Evolutionary conservation across 139 green algal species (phyloP).

Genomic region (Zygnema cylindricum): DNA sequence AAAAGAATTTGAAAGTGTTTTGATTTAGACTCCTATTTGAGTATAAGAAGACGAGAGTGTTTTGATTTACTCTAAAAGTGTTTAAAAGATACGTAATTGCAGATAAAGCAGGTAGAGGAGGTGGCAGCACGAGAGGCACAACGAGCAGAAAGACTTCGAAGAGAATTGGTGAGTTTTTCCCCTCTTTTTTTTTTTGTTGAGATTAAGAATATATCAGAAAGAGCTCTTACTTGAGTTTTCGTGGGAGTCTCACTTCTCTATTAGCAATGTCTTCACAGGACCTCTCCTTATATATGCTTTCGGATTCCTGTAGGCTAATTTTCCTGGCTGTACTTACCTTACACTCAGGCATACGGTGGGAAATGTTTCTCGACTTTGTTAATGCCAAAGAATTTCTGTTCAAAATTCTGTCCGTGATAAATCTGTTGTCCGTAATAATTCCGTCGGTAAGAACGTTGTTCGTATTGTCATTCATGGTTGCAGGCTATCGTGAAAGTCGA

Average conservation of each 20-base stretch:
- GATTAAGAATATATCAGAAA: too few species aligned
- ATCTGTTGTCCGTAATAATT: neutral
- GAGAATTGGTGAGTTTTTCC: neutral
- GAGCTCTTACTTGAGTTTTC: too few species aligned
- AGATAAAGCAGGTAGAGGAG: neutral
- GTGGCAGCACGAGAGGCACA: neutral
- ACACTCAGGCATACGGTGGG: neutral
- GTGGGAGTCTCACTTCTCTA: too few species aligned
- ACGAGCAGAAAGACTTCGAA: neutral
- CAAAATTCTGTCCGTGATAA: too few species aligned
- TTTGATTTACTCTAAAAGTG: neutral
- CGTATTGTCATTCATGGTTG: neutral
- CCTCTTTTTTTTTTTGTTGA: too few species aligned
- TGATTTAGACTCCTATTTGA: neutral
- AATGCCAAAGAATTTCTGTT: too few species aligned
- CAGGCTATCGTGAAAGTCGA: neutral
- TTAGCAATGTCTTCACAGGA: neutral
- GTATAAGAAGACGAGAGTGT: neutral
- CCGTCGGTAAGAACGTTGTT: neutral
- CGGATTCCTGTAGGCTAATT: neutral
- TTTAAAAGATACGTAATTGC: too few species aligned
- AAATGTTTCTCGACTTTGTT: too few species aligned
- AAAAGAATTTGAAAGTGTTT: neutral
- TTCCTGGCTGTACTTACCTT: neutral
- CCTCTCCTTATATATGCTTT: neutral